Evolutionary conservation across 305 asterid genomes (phyloP).

Genomic region (Solanum chacoense): DNA sequence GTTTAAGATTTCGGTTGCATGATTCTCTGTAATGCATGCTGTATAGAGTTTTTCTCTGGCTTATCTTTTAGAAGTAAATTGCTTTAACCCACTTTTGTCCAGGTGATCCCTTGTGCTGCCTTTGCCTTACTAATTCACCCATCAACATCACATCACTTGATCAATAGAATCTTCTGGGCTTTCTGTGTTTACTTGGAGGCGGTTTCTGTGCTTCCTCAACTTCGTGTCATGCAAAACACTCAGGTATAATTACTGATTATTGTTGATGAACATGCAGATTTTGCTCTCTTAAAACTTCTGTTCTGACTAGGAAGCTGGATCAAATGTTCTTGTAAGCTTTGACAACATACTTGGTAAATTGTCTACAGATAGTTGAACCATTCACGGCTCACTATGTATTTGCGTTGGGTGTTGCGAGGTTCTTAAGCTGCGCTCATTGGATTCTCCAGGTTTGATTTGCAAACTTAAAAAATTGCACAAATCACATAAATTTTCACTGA

Average conservation of each 20-base stretch:
- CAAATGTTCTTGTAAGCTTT: not conserved
- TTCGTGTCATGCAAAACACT: conserved; percentile 61
- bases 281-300: not conserved
- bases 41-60: not conserved
- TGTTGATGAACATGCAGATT: not conserved
- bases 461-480: not conserved
- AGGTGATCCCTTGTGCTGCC: conserved; percentile 56
- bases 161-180: conserved; percentile 64
- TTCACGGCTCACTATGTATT: conserved; percentile 74
- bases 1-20: not conserved
- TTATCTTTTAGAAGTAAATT: not conserved
- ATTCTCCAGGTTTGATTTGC: conserved; percentile 56
- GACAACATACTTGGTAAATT: not conserved
- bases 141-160: conserved; percentile 48
- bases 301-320: not conserved
- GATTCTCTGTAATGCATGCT: not conserved
- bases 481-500: not conserved
- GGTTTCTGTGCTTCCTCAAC: conserved; percentile 66
- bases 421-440: conserved; percentile 80
- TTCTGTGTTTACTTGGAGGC: conserved; percentile 74
- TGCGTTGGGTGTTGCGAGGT: conserved; percentile 77
- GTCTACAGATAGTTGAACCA: conserved; percentile 66
- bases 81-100: conserved; percentile 7
- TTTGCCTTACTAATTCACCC: conserved; percentile 64
- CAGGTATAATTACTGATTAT: conserved; percentile 26